A percentile compares a stretch with the other conserved stretches of the same genome.
phyloP scores from a whole-genome alignment of 179 eudicot species.

The Corrigiola litoralis region DNA sequence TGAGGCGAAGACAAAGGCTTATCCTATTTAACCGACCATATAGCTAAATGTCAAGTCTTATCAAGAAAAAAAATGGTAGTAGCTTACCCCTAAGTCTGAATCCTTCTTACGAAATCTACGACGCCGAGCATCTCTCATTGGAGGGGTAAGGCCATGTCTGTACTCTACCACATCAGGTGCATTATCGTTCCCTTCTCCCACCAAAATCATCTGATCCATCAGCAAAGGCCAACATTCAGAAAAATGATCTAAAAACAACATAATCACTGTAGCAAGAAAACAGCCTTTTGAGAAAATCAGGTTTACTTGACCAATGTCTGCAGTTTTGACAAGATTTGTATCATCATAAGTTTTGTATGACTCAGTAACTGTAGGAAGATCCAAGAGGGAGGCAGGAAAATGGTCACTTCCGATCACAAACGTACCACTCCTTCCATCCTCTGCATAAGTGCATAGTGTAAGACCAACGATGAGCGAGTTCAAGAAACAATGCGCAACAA shows the following conservation, averaged over 20 bases:
- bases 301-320: conserved; percentile 91
- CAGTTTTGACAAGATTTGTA: conserved; percentile 74
- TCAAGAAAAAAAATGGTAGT: neutral
- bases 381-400: conserved; percentile 81
- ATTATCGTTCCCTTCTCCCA: conserved; percentile 67
- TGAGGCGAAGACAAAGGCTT: neutral
- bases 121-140: conserved; percentile 95
- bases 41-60: neutral
- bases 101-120: conserved; percentile 82
- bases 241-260: conserved; percentile 15
- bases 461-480: neutral
- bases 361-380: conserved; percentile 79
- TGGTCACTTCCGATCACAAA: conserved; percentile 71
- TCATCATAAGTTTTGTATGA: conserved; percentile 97
- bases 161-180: conserved; percentile 79
- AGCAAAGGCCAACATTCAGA: conserved; percentile 15
- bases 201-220: conserved; percentile 77
- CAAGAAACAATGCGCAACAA: neutral
- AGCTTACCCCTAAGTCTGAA: conserved; percentile 76
- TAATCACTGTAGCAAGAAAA: conserved; percentile 5
- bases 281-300: neutral
- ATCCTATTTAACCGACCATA: neutral
- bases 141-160: conserved; percentile 91
- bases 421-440: conserved; percentile 85
- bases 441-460: conserved; percentile 35